These are phyloP conservation scores for Tetrapisispora taiwanensis DNA, from an alignment of 805 yeast genomes.

Conservation along the genomic window DNA sequence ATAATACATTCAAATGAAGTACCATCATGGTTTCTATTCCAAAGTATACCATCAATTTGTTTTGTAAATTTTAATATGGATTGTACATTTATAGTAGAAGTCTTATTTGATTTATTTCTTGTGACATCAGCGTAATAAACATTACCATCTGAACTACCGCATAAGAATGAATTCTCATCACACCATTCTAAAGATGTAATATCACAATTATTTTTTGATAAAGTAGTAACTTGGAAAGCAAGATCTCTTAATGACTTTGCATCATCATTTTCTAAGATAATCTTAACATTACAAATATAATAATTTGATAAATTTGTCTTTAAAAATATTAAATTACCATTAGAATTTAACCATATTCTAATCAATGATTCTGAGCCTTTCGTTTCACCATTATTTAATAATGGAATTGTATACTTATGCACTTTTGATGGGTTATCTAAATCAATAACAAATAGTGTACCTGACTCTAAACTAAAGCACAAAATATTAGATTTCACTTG, in stretches of 20 bases:
- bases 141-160: conserved; percentile 19
- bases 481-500: conserved; percentile 48
- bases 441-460: conserved; percentile 53
- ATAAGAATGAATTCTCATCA: conserved; percentile 9
- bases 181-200: conserved; percentile 18
- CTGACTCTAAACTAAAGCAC: conserved; percentile 42
- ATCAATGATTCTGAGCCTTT: conserved; percentile 14
- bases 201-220: conserved; percentile 19
- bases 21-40: conserved; percentile 2
- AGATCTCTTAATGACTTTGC: neutral
- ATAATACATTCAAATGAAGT: conserved; percentile 7
- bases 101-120: neutral
- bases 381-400: conserved; percentile 8
- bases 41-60: conserved; percentile 23
- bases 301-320: conserved; percentile 27
- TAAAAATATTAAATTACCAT: conserved; percentile 13
- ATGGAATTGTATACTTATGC: conserved; percentile 31
- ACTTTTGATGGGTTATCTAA: conserved; percentile 56
- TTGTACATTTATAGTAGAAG: neutral
- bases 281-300: conserved; percentile 12
- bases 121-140: conserved; percentile 5
- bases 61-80: conserved; percentile 7
- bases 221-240: conserved; percentile 9
- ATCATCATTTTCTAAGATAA: neutral
- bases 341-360: conserved; percentile 19